Base-by-base conservation (phyloP, 2,329 filamentous ascomycete species). In the Sporothrix globosa region DNA sequence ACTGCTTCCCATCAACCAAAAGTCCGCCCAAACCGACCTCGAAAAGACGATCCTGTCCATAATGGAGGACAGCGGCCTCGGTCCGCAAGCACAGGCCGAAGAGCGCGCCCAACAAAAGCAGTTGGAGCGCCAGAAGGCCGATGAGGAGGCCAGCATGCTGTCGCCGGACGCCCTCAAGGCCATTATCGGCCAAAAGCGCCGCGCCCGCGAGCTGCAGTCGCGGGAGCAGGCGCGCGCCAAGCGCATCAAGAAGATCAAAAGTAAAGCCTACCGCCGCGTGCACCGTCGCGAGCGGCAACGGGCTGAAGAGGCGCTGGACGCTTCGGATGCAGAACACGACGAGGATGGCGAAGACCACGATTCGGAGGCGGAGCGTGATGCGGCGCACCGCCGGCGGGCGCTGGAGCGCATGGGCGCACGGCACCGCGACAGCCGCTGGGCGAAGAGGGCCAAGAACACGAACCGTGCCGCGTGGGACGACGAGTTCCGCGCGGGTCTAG, bases 241-340 rank as follows among this genome's bases (percentile, higher is more conserved):
- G 81, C 90, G 96, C 30, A 93, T 99, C 81, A 97, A 97, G 83
- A 98, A 98, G 84, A 99, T 99, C 82, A 99, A 99, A 85, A 96
- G 92, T 78, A 99, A 97, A 80, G 88, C 93, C 0, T 99, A 97
- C 78, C 92, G 95, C 69, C 90, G 94, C 58, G 91, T 98, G 17
- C 95, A 98, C 80, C 89, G 95, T 50, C 97, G 91, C 78, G 92
- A 89, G 79, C 76, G 83, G 75, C 80, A 85, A 74, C 83, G 86
- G 69, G 79, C 88, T 72, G 79, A 89, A 78, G 82, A 83, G 77
- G 86, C 85, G 19, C 79, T 82, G 19, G 81, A 81, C 21, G 84
- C 86, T 76, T 85, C 77, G 70, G 83, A 84, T 80, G 84, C 83
- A 21, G 80, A 81, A 14, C 87, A 86, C 67, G 85, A 85, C 13